A percentile compares a stretch with the other conserved stretches of the same genome.
Conservation (phyloP, 2,329 filamentous ascomycete genomes). For the Simplicillium sp. region DNA sequence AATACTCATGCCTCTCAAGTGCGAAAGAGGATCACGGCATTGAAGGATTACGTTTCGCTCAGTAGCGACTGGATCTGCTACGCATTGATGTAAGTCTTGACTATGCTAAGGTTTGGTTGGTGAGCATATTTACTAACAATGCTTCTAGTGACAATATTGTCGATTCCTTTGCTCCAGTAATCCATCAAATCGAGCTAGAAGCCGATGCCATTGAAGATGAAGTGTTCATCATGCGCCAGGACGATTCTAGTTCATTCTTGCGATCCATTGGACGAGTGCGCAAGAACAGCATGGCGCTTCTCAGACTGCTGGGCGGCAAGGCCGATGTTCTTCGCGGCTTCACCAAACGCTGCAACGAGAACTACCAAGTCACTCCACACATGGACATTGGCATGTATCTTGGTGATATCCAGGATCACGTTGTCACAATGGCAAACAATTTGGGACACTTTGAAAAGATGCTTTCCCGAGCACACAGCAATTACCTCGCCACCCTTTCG, state of each 20-base stretch:
- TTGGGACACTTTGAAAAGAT: constrained; percentile 96
- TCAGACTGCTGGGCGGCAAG: constrained; percentile 90
- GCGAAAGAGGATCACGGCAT: constrained; percentile 78
- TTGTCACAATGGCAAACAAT: constrained; percentile 98
- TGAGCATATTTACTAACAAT: constrained; percentile 14
- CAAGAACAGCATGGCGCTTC: constrained; percentile 88
- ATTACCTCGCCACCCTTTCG: constrained; percentile 89
- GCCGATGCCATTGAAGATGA: constrained; percentile 92
- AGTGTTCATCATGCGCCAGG: constrained; percentile 82
- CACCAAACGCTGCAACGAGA: constrained; percentile 96
- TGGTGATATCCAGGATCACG: constrained; percentile 96
- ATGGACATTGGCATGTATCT: constrained; percentile 96
- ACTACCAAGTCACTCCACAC: constrained; percentile 88
- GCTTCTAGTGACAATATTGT: constrained; percentile 81
- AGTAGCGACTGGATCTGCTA: constrained; percentile 99
- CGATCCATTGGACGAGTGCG: constrained; percentile 82
- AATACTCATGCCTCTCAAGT: constrained; percentile 86
- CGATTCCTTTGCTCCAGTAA: constrained; percentile 85
- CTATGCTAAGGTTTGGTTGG: background rate
- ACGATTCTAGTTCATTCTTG: constrained; percentile 82
- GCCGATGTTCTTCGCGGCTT: constrained; percentile 98
- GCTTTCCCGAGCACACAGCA: constrained; percentile 85
- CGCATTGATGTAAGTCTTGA: constrained; percentile 69
- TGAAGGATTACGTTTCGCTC: constrained; percentile 90
- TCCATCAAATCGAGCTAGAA: constrained; percentile 76